These are phyloP conservation scores for Polyrhizophydium stewartii DNA, from an alignment of 371 early-diverging fungal species.

Conservation along the genomic window DNA sequence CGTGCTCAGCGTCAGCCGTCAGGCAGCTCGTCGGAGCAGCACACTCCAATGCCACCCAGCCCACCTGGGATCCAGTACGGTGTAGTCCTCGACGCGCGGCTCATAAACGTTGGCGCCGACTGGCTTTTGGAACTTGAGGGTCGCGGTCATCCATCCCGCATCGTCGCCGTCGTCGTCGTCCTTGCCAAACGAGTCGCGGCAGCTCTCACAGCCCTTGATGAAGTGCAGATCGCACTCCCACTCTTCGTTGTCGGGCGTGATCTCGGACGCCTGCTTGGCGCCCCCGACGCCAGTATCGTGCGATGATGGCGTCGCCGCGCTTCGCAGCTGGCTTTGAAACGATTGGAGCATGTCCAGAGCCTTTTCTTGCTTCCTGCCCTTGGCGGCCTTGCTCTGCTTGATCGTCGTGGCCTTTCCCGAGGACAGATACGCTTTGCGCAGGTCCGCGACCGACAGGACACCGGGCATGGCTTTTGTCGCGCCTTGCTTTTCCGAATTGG, in stretches of 20 bases:
- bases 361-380: no score
- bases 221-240: slow-evolving; percentile 27
- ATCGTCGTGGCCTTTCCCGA: slow-evolving; percentile 19
- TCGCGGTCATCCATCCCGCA: slow-evolving; percentile 36
- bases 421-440: slow-evolving; percentile 13
- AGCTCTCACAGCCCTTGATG: slow-evolving; percentile 17
- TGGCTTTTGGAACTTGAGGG: slow-evolving; percentile 35
- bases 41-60: no score
- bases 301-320: no score
- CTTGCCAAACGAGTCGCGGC: slow-evolving; percentile 20
- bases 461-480: no score
- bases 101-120: slow-evolving; percentile 40
- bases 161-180: slow-evolving; percentile 22
- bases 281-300: slow-evolving; percentile 15
- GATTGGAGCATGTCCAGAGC: no score
- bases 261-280: slow-evolving; percentile 7
- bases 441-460: background rate
- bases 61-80: slow-evolving; percentile 35
- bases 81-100: slow-evolving; percentile 47
- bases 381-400: no score
- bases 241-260: slow-evolving; percentile 15
- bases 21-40: background rate
- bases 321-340: no score
- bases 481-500: background rate
- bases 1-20: background rate